A percentile compares a stretch with the other conserved stretches of the same genome.
Conservation (phyloP, 1,284 basidiomycete genomes). For the Hymenochaete sp. region DNA sequence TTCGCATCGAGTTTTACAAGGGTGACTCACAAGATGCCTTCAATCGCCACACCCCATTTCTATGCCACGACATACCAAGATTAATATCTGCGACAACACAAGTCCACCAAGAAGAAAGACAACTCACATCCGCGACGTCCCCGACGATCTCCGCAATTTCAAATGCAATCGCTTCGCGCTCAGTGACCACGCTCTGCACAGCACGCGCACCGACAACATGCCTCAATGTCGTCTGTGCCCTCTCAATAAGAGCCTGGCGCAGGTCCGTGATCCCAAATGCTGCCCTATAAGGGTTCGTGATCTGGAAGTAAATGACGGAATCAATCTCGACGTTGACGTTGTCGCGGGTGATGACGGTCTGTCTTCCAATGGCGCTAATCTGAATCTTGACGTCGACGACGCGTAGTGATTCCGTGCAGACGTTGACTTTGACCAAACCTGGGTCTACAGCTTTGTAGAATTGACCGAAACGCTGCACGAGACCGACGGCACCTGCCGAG, state of each 20-base stretch:
- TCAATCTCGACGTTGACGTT: constrained; percentile 86
- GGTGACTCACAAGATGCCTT: constrained; percentile 65
- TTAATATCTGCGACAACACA: background rate
- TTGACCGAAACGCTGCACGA: constrained; percentile 86
- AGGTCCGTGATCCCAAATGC: constrained; percentile 90
- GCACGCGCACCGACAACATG: constrained; percentile 90
- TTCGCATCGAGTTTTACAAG: constrained; percentile 15
- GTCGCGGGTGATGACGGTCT: constrained; percentile 81
- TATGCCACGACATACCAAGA: constrained; percentile 22
- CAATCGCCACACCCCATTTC: constrained; percentile 92
- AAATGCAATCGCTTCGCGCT: constrained; percentile 92
- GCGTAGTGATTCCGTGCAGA: constrained; percentile 80
- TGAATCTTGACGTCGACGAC: constrained; percentile 93
- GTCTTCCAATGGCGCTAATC: constrained; percentile 78
- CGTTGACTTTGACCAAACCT: constrained; percentile 86
- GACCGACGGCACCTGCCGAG: constrained; percentile 69
- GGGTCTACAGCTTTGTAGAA: constrained; percentile 95
- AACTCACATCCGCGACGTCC: constrained; percentile 58
- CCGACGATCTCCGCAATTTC: constrained; percentile 94
- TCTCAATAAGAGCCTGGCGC: constrained; percentile 80
- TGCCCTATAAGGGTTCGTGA: constrained; percentile 79
- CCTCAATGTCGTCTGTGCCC: constrained; percentile 91
- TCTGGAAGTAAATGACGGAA: constrained; percentile 87
- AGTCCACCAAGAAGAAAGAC: constrained; percentile 2
- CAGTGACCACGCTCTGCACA: constrained; percentile 79